Evolutionary conservation across 768 basidiomycete species (phyloP).

Genomic region (Xerocomellus dryophilus): DNA sequence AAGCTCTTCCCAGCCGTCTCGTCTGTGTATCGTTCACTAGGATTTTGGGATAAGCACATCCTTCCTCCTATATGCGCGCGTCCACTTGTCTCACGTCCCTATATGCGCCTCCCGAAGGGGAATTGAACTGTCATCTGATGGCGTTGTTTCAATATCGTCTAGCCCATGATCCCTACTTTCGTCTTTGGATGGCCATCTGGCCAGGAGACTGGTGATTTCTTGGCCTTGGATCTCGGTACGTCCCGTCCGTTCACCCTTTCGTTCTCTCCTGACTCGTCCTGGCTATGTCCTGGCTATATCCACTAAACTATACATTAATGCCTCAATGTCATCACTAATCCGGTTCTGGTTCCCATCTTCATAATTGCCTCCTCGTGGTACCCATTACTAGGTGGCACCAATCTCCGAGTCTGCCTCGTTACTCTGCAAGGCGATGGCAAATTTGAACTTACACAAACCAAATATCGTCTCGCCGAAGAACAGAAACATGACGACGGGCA

Average conservation of each 20-base stretch:
- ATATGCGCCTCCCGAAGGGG: not conserved
- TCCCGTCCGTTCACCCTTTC: conserved; percentile 6
- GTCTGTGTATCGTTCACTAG: not conserved
- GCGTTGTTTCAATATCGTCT: conserved; percentile 1
- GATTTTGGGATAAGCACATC: not conserved
- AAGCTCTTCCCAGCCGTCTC: not conserved
- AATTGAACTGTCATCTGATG: conserved; percentile 9
- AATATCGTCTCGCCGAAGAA: conserved; percentile 95
- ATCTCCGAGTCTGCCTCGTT: conserved; percentile 97
- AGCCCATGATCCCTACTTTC: conserved; percentile 97
- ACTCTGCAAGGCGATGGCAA: conserved; percentile 89
- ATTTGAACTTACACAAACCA: conserved; percentile 97
- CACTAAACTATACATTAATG: not conserved
- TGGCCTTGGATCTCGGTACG: conserved; percentile 86
- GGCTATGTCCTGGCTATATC: too few species aligned
- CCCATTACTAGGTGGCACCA: conserved; percentile 73
- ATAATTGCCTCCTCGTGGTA: not conserved
- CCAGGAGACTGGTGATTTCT: conserved; percentile 82
- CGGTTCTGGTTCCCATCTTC: not conserved
- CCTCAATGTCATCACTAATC: not conserved
- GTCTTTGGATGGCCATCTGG: conserved; percentile 96
- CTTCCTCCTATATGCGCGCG: not conserved
- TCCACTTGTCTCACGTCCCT: not conserved
- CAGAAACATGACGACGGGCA: conserved; percentile 98
- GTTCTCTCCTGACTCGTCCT: not conserved